phyloP scores from a whole-genome alignment of 441 rosid species.

The Aquilaria agallochum region DNA sequence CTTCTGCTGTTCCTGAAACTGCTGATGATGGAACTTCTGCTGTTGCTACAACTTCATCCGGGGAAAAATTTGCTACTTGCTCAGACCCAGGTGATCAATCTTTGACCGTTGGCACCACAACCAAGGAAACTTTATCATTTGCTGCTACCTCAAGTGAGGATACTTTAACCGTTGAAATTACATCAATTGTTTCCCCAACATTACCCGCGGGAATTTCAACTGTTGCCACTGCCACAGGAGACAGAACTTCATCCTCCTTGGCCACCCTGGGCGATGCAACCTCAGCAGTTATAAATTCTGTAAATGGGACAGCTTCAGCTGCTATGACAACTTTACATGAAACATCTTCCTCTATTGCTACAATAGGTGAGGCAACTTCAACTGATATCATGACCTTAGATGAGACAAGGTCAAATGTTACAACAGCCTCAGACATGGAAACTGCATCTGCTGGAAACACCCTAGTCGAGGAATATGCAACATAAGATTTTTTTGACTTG shows the following conservation, averaged over 20 bases:
- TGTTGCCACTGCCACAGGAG: too few species aligned
- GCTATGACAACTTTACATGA: background rate
- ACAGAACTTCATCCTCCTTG: too few species aligned
- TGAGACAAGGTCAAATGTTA: constrained; percentile 16
- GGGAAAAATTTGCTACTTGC: background rate
- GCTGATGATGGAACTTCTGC: background rate
- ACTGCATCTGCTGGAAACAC: constrained; percentile 24
- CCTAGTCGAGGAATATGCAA: constrained; percentile 46
- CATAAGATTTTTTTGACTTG: constrained; percentile 25
- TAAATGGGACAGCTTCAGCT: background rate
- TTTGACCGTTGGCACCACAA: background rate
- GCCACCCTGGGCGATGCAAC: too few species aligned
- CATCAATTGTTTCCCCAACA: too few species aligned
- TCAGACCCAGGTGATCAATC: background rate
- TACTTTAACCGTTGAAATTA: background rate
- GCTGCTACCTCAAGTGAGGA: background rate
- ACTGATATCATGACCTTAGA: background rate
- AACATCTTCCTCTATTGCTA: too few species aligned
- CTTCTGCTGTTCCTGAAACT: background rate
- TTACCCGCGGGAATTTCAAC: too few species aligned
- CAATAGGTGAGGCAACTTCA: background rate
- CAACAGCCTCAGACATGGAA: constrained; percentile 14
- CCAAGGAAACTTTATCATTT: background rate
- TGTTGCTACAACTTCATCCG: background rate
- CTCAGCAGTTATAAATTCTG: too few species aligned